These are phyloP conservation scores for Wickerhamomyces bisporus DNA, from an alignment of 805 yeast genomes.

Conservation along the genomic window DNA sequence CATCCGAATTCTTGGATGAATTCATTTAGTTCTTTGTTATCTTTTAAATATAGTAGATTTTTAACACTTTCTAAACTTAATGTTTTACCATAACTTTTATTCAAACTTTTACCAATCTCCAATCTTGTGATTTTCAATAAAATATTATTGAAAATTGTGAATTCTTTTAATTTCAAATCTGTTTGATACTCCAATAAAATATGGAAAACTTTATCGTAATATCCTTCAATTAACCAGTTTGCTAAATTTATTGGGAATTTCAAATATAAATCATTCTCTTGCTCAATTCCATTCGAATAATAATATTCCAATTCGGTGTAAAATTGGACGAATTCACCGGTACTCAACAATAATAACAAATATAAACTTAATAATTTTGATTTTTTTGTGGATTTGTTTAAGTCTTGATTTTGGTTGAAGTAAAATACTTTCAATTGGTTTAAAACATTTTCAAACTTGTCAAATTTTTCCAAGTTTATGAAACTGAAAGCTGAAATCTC, in stretches of 20 bases:
- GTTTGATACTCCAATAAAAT: conserved; percentile 46
- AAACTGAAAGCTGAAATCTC: conserved; percentile 86
- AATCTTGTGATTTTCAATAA: conserved; percentile 74
- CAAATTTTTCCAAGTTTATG: conserved; percentile 57
- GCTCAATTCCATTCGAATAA: conserved; percentile 32
- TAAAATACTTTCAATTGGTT: conserved; percentile 79
- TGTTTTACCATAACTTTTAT: conserved; percentile 58
- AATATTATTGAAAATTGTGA: conserved; percentile 68
- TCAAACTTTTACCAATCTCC: conserved; percentile 83
- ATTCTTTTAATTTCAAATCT: conserved; percentile 56
- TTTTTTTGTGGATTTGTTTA: conserved; percentile 50
- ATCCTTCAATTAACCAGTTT: conserved; percentile 93
- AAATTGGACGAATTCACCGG: conserved; percentile 80
- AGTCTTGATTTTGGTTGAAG: conserved; percentile 30
- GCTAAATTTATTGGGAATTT: conserved; percentile 86
- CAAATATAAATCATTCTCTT: conserved; percentile 64
- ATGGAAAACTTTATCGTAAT: conserved; percentile 73
- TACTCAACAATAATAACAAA: conserved; percentile 69
- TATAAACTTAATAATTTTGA: conserved; percentile 73
- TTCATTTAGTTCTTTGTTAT: conserved; percentile 47
- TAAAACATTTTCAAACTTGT: conserved; percentile 64
- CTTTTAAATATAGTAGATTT: conserved; percentile 64
- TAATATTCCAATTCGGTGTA: conserved; percentile 82
- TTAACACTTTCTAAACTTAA: conserved; percentile 83
- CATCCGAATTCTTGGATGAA: conserved; percentile 56